Base-by-base conservation (phyloP, 257 asterid species). In the Solanum neorickii region DNA sequence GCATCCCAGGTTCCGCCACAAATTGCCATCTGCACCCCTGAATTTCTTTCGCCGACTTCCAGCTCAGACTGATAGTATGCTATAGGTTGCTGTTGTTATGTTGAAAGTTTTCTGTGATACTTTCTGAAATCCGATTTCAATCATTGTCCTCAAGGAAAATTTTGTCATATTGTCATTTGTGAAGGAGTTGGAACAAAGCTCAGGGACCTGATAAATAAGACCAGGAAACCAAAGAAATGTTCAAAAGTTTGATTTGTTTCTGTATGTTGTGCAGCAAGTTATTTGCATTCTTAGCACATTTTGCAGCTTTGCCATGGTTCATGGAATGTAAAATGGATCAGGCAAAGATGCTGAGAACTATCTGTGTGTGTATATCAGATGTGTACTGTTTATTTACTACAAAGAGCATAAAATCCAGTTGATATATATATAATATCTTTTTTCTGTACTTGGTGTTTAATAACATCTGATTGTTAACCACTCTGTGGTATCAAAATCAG, bases 1-100 rank as follows among this genome's bases (percentile, higher is more conserved):
- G 93, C 98, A 94, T 89, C 99, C 98, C 16, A 92, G 92, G 86
- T 94, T 95, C 80, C 87, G 98, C 41, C 94, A 92, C 85, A 94
- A 87, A 93, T 70, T 94, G 76, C 99, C 99, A 4, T 86, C 98
- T 1, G 95, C 91, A 1, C 94, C 98, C 0, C 80, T 95, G 88
- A 96, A 93, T 78, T 96, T 96, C 95, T 95, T 96, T 89, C 94
- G 98, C 0, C 92, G 99, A 18, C 90, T 96, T 87, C 99, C 99
- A 27, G 98, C 99, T 11, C 89, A 92, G 90, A 94, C 96, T 1
- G 99, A 96, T 88, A 91, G 98, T 89, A 92, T 96, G 97, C 35
- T 96, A 90, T 96, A 90, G 92, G 89, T 77, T 37, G 18, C 82
- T 37, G 18, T 49, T 62, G 82, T 82, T 66, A 35, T 9, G 20